These are phyloP conservation scores for Ophioceras dolichostomum DNA, from an alignment of 2,329 filamentous ascomycete genomes.

Conservation along the genomic window DNA sequence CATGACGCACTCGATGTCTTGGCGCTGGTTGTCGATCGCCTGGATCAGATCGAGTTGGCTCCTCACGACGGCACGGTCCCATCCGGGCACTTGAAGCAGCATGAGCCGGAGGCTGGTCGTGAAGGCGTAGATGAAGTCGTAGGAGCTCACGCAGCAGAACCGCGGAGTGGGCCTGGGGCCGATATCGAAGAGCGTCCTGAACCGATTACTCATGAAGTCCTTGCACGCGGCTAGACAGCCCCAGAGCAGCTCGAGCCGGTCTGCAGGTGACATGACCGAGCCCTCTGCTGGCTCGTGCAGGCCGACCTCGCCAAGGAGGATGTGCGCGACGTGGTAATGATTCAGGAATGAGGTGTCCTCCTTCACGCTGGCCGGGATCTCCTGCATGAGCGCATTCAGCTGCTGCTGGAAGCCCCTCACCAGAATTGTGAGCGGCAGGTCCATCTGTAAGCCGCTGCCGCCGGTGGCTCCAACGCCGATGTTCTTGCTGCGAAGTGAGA, in stretches of 20 bases:
- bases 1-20: too few relatives aligned
- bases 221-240: conserved; percentile 26
- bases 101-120: conserved; percentile 34
- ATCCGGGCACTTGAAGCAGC: conserved; percentile 30
- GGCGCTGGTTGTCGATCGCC: conserved; percentile 12
- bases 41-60: conserved; percentile 21
- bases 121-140: conserved; percentile 33
- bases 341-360: conserved; percentile 18
- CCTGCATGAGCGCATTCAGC: conserved; percentile 17
- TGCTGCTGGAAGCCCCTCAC: conserved; percentile 31
- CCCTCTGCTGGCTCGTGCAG: conserved; percentile 26
- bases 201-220: conserved; percentile 23
- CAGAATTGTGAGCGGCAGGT: conserved; percentile 25
- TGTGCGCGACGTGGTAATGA: conserved; percentile 30
- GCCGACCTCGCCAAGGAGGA: conserved; percentile 33
- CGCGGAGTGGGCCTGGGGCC: conserved; percentile 17
- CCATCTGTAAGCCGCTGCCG: too few relatives aligned
- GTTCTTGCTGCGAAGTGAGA: conserved; percentile 18
- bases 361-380: conserved; percentile 2
- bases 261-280: conserved; percentile 19
- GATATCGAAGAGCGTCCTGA: conserved; percentile 5
- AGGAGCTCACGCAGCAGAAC: conserved; percentile 29
- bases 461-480: too few relatives aligned
- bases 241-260: conserved; percentile 33
- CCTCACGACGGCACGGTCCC: conserved; percentile 26